Conservation (phyloP, 2,329 filamentous ascomycete genomes). For the Nothopassalora personata region DNA sequence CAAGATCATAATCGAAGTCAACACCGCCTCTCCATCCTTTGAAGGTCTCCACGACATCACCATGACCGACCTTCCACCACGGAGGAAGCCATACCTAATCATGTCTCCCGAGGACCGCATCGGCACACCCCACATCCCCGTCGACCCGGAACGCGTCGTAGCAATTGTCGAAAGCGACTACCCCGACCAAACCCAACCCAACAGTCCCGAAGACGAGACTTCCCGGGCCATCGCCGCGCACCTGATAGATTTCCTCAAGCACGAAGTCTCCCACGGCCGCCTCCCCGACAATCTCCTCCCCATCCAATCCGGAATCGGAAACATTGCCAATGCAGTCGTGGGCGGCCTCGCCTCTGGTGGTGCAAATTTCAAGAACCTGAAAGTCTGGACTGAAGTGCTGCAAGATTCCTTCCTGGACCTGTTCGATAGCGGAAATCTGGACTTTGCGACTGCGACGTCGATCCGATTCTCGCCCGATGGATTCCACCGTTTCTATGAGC, state of each 20-base stretch:
- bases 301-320: conserved; percentile 83
- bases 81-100: conserved; percentile 73
- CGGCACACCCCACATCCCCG: conserved; percentile 72
- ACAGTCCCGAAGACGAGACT: conserved; percentile 67
- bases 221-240: conserved; percentile 70
- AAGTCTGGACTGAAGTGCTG: conserved; percentile 89
- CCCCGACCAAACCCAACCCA: conserved; percentile 69
- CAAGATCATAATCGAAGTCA: conserved; percentile 91
- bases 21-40: conserved; percentile 77
- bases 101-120: conserved; percentile 83
- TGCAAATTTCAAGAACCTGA: conserved; percentile 79
- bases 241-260: conserved; percentile 79
- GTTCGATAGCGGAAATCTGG: conserved; percentile 79
- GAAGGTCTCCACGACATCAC: conserved; percentile 88
- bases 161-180: conserved; percentile 82
- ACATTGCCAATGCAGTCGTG: conserved; percentile 88
- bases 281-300: conserved; percentile 72
- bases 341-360: conserved; percentile 68
- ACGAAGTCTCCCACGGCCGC: conserved; percentile 73
- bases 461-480: conserved; percentile 88
- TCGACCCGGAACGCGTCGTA: conserved; percentile 79
- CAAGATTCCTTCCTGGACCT: conserved; percentile 91
- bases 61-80: conserved; percentile 76
- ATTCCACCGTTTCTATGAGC: conserved; percentile 84
- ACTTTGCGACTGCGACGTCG: conserved; percentile 85